A percentile compares a stretch with the other conserved stretches of the same genome.
These are phyloP conservation scores for Boletus pseudo-olivaceus DNA, from an alignment of 768 basidiomycete genomes.

Conservation along the genomic window DNA sequence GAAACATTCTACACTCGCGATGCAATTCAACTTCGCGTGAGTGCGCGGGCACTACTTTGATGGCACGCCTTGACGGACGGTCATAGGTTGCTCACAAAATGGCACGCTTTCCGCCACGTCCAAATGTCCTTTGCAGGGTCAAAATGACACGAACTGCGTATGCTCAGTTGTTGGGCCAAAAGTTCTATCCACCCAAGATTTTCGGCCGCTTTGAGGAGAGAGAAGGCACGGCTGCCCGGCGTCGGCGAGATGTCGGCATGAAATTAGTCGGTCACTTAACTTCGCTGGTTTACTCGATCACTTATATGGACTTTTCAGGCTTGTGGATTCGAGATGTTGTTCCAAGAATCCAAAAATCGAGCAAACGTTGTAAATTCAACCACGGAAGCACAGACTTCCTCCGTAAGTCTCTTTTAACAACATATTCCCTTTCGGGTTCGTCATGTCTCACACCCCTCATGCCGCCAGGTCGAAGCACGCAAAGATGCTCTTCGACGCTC, in stretches of 20 bases:
- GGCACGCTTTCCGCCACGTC: constrained; percentile 80
- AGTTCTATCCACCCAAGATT: constrained; percentile 85
- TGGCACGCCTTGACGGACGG: constrained; percentile 1
- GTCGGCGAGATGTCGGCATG: constrained; percentile 85
- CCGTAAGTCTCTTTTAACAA: constrained; percentile 39
- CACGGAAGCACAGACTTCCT: constrained; percentile 39
- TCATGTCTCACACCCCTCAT: background rate
- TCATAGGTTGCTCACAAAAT: constrained; percentile 83
- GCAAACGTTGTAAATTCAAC: constrained; percentile 36
- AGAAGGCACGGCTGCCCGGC: constrained; percentile 65
- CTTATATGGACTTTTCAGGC: constrained; percentile 45
- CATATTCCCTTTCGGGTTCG: background rate
- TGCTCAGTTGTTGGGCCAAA: constrained; percentile 89
- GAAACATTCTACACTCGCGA: constrained; percentile 97
- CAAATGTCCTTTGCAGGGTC: constrained; percentile 58
- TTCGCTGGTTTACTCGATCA: background rate
- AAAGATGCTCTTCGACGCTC: constrained; percentile 68
- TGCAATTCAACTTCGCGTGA: constrained; percentile 81
- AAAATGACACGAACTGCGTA: constrained; percentile 88
- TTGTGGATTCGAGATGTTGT: constrained; percentile 96
- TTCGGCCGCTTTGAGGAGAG: constrained; percentile 73
- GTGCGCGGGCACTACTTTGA: constrained; percentile 21
- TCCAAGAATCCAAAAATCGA: constrained; percentile 74
- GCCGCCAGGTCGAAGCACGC: constrained; percentile 52
- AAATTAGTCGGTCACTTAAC: constrained; percentile 64